Evolutionary conservation across 441 rosid species (phyloP).

Genomic region (Flueggea neowawraea): DNA sequence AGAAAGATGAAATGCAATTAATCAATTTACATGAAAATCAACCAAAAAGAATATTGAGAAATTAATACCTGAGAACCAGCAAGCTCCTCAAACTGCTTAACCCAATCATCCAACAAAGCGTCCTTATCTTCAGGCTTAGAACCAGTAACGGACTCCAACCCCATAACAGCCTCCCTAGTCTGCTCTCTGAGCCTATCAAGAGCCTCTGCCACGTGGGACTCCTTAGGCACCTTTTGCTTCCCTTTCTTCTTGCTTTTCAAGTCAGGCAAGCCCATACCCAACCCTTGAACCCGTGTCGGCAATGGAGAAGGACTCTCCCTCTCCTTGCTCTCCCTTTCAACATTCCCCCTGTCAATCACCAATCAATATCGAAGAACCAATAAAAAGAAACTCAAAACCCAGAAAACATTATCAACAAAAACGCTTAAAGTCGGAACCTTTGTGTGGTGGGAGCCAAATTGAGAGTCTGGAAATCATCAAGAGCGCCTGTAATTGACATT

Average conservation of each 20-base stretch:
- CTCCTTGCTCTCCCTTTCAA: conserved; percentile 34
- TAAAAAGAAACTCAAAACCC: conserved; percentile 2
- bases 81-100: conserved; percentile 91
- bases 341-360: conserved; percentile 26
- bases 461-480: conserved; percentile 93
- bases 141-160: conserved; percentile 63
- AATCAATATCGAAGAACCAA: background rate
- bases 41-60: background rate
- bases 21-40: too few relatives aligned
- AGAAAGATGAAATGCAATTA: too few relatives aligned
- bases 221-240: conserved; percentile 60
- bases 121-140: conserved; percentile 50
- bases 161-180: conserved; percentile 81
- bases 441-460: conserved; percentile 51
- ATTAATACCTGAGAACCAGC: conserved; percentile 66
- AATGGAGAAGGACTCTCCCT: conserved; percentile 32
- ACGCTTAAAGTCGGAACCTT: conserved; percentile 25
- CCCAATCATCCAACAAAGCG: conserved; percentile 87
- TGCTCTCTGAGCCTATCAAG: conserved; percentile 88
- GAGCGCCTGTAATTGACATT: conserved; percentile 60
- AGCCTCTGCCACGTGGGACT: conserved; percentile 73
- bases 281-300: conserved; percentile 68
- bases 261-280: conserved; percentile 92
- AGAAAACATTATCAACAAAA: background rate
- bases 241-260: conserved; percentile 62